Evolutionary conservation across 768 basidiomycete species (phyloP).

Genomic region (Dentipellis sp.): DNA sequence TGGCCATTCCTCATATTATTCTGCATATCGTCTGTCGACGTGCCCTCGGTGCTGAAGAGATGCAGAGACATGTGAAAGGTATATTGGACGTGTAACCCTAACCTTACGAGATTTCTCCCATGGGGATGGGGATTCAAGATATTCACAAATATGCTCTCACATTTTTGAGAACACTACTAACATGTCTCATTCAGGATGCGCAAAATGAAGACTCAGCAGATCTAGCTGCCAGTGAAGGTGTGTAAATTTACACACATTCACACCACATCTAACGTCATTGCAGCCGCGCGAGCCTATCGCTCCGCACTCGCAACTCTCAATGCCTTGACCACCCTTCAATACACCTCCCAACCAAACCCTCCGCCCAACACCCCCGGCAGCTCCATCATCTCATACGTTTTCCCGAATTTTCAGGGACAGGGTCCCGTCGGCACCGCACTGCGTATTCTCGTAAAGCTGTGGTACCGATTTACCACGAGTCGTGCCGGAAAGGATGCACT

Average conservation of each 20-base stretch:
- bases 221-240: constrained; percentile 12
- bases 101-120: constrained; percentile 2
- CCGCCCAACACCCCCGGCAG: constrained; percentile 29
- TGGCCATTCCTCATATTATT: too few relatives aligned
- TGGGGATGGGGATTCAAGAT: too few relatives aligned
- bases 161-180: too few relatives aligned
- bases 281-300: constrained; percentile 68
- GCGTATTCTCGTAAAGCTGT: constrained; percentile 59
- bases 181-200: background rate
- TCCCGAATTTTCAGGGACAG: constrained; percentile 68
- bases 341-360: constrained; percentile 42
- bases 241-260: too few relatives aligned
- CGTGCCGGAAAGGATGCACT: constrained; percentile 28
- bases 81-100: constrained; percentile 1
- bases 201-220: constrained; percentile 1
- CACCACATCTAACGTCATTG: background rate
- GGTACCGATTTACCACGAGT: constrained; percentile 34
- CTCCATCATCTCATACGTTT: constrained; percentile 49
- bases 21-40: background rate
- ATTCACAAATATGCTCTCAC: too few relatives aligned
- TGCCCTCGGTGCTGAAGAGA: background rate
- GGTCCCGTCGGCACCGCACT: constrained; percentile 65
- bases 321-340: constrained; percentile 52
- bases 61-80: too few relatives aligned
- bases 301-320: constrained; percentile 63